Base-by-base conservation (phyloP, 176 grass and related monocot species). In the Secale cereale region DNA sequence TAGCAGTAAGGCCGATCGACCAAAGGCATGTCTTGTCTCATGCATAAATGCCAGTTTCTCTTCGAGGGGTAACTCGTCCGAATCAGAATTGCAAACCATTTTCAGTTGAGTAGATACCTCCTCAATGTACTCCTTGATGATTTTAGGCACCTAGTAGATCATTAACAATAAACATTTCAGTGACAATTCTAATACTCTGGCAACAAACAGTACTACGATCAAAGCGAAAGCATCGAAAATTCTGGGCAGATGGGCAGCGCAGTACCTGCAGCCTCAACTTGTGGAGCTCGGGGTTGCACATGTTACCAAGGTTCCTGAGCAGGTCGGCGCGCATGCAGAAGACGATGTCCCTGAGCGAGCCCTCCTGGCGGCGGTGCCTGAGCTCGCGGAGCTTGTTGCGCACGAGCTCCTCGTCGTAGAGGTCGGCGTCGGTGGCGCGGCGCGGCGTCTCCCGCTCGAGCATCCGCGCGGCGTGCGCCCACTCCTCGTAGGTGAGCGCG, bases 1-100 rank as follows among this genome's bases (percentile, higher is more conserved):
- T 54, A 97, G 68, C 30, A 97, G 95, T 39, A 97, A 86, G 3
- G 95, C 95, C 16, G 95, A 89, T 87, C 95, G 90, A 80, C 95
- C 95, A 81, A 97, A 97, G 70, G 90, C 95, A 75, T 97, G 92
- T 11, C 95, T 91, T 68, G 95, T 97, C 84, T 97, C 95, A 35
- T 97, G 95, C 92, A 97, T 94, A 87, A 97, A 97, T 41, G 95
- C 90, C 23, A 97, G 95, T 77, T 94, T 97, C 75, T 97, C 95
- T 81, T 97, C 90, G 1, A 97, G 84, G 19, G 91, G 86, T 64
- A 97, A 57, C 60, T 97, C 95, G 36, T 94, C 95, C 37, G 95
- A 97, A 83, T 97, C 95, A 46, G 89, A 90, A 80, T 95, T 78
- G 28, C 95, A 97, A 11, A 97, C 92, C 90, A 97, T 89, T 86